Conservation (phyloP, 495 filamentous ascomycete species). For the Neurospora sp. region DNA sequence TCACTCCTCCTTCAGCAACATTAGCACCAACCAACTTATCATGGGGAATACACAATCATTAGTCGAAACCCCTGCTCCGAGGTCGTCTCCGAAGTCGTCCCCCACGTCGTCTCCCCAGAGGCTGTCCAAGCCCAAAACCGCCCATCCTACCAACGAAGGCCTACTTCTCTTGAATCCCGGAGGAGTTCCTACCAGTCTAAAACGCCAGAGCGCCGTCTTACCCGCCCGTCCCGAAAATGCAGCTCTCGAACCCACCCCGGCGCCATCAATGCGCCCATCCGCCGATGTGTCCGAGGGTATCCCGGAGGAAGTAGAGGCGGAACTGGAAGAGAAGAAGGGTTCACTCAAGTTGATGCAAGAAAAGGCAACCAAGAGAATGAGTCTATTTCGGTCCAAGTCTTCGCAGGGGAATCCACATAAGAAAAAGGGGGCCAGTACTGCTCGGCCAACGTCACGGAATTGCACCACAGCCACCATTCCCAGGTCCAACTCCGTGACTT, state of each 20-base stretch:
- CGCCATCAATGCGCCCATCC: slow-evolving; percentile 2
- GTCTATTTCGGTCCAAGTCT: slow-evolving; percentile 26
- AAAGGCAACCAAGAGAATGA: slow-evolving; percentile 16
- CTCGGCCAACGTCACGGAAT: slow-evolving; percentile 8
- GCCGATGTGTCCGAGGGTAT: slow-evolving; percentile 1
- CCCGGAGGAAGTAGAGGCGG: slow-evolving; percentile 1
- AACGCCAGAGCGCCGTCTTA: slow-evolving; percentile 15
- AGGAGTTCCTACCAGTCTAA: slow-evolving; percentile 23
- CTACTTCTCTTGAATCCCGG: slow-evolving; percentile 27
- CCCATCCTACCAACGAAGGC: slow-evolving; percentile 34
- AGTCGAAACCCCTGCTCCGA: slow-evolving; percentile 25
- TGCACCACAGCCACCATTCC: slow-evolving; percentile 9
- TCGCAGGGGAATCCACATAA: slow-evolving; percentile 11
- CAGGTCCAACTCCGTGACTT: slow-evolving; percentile 25
- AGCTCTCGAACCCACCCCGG: slow-evolving; percentile 12
- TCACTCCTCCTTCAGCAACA: slow-evolving; percentile 6
- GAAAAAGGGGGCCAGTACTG: slow-evolving; percentile 8
- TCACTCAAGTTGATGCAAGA: slow-evolving; percentile 13
- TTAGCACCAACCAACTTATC: slow-evolving; percentile 3
- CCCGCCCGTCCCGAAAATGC: slow-evolving; percentile 10
- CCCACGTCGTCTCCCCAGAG: slow-evolving; percentile 20
- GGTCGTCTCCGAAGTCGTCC: slow-evolving; percentile 9
- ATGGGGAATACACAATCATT: slow-evolving; percentile 41
- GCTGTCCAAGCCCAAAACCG: slow-evolving; percentile 39
- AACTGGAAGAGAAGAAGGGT: slow-evolving; percentile 2